Evolutionary conservation across 768 basidiomycete species (phyloP).

Genomic region (Hypholoma fasciculare): DNA sequence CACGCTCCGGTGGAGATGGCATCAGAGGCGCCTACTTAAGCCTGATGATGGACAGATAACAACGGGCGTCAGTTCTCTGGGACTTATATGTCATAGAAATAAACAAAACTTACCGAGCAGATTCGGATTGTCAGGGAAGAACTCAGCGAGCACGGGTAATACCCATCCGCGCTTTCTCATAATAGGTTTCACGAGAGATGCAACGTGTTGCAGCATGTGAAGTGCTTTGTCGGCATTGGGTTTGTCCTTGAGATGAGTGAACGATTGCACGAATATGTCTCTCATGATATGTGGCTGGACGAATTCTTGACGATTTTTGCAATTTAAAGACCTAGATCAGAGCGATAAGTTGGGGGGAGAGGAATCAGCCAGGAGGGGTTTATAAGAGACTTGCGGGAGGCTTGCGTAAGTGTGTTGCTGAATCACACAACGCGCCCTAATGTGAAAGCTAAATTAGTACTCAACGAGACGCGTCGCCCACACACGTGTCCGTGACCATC

Average conservation of each 20-base stretch:
- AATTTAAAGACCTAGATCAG: too few species aligned
- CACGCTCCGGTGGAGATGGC: constrained; percentile 4
- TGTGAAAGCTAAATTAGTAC: constrained; percentile 10
- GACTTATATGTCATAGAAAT: constrained; percentile 2
- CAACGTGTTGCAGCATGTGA: constrained; percentile 63
- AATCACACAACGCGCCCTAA: constrained; percentile 13
- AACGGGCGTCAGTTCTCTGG: not conserved
- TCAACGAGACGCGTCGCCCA: constrained; percentile 14
- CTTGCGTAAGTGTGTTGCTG: constrained; percentile 20
- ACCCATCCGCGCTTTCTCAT: constrained; percentile 87
- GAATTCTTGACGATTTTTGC: not conserved
- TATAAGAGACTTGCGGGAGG: constrained; percentile 7
- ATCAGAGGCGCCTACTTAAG: constrained; percentile 28
- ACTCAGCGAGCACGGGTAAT: constrained; percentile 79
- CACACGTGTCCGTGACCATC: constrained; percentile 3
- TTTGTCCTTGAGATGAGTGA: constrained; percentile 69
- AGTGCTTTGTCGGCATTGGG: constrained; percentile 71
- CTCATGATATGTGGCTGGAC: constrained; percentile 36
- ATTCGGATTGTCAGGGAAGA: constrained; percentile 75
- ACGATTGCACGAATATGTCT: constrained; percentile 61
- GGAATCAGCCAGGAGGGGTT: not conserved
- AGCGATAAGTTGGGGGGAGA: not conserved
- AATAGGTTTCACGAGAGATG: constrained; percentile 87
- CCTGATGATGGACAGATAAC: constrained; percentile 20
- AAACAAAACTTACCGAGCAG: constrained; percentile 62